Conservation (phyloP, 257 asterid species). For the Forsythia viridissima region DNA sequence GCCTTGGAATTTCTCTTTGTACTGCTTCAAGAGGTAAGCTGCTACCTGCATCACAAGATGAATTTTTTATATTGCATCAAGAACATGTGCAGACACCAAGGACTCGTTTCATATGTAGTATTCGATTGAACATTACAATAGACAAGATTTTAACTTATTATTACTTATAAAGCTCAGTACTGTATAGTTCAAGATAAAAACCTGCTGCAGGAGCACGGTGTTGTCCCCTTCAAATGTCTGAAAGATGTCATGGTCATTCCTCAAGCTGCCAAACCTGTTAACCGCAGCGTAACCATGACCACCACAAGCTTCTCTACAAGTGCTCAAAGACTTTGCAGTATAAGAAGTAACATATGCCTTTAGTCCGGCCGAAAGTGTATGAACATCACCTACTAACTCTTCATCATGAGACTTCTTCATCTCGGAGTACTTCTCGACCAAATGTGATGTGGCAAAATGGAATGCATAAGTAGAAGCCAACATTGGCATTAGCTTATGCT, state of each 20-base stretch:
- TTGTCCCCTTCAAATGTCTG: constrained; percentile 99
- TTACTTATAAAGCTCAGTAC: neutral
- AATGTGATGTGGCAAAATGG: constrained; percentile 75
- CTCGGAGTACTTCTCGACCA: constrained; percentile 76
- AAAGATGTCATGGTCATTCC: constrained; percentile 97
- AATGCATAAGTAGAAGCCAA: constrained; percentile 88
- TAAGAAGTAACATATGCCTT: constrained; percentile 93
- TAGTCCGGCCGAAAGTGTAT: constrained; percentile 90
- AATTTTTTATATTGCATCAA: neutral
- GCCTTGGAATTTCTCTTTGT: constrained; percentile 77
- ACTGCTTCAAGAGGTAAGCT: constrained; percentile 86
- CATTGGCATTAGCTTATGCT: constrained; percentile 98
- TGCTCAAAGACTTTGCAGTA: constrained; percentile 81
- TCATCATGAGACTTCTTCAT: constrained; percentile 84
- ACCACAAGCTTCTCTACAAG: constrained; percentile 95
- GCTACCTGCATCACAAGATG: constrained; percentile 65
- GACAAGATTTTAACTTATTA: neutral
- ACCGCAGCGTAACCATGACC: constrained; percentile 99
- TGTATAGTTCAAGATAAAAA: constrained; percentile 16
- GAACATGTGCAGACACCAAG: neutral
- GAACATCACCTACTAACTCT: constrained; percentile 80
- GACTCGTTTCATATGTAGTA: neutral
- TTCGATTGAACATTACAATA: neutral
- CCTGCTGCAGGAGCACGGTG: constrained; percentile 98
- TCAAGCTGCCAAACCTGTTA: constrained; percentile 86